phyloP scores from a whole-genome alignment of 1,139 yeast genomes.

The Geotrichum australiense region DNA sequence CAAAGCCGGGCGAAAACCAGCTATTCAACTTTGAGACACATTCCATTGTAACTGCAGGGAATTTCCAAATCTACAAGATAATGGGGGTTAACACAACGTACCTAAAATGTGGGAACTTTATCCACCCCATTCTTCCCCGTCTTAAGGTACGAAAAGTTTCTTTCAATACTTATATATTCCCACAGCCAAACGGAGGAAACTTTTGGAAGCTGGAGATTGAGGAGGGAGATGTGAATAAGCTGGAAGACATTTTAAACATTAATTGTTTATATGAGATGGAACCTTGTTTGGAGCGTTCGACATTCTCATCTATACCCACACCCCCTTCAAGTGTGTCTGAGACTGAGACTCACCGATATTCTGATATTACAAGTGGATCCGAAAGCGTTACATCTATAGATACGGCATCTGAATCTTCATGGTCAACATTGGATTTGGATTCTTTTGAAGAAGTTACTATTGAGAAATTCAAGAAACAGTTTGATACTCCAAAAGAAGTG shows the following conservation, averaged over 20 bases:
- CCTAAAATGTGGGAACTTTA: conserved; percentile 50
- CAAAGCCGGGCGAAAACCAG: not conserved
- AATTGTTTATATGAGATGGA: conserved; percentile 39
- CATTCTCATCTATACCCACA: not conserved
- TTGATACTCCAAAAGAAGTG: not conserved
- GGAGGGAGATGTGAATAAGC: conserved; percentile 29
- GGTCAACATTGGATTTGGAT: conserved; percentile 28
- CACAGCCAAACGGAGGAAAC: conserved; percentile 63
- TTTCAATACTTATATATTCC: conserved; percentile 50
- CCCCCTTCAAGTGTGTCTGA: conserved; percentile 1
- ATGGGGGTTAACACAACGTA: conserved; percentile 60
- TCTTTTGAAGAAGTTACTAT: conserved; percentile 19
- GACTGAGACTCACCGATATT: not conserved
- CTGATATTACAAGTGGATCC: too few species aligned
- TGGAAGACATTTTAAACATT: conserved; percentile 39
- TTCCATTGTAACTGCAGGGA: conserved; percentile 38
- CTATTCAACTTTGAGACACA: not conserved
- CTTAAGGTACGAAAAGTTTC: conserved; percentile 50
- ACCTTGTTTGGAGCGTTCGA: not conserved
- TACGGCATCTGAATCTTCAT: conserved; percentile 21
- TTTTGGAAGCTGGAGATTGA: conserved; percentile 56
- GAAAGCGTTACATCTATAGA: conserved; percentile 1
- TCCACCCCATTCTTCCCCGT: conserved; percentile 61
- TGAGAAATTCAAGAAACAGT: not conserved
- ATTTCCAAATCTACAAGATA: conserved; percentile 55